Percentiles rank a stretch among this genome's conserved stretches.
Conservation (phyloP, 805 yeast species). For the Clavispora asparagi region DNA sequence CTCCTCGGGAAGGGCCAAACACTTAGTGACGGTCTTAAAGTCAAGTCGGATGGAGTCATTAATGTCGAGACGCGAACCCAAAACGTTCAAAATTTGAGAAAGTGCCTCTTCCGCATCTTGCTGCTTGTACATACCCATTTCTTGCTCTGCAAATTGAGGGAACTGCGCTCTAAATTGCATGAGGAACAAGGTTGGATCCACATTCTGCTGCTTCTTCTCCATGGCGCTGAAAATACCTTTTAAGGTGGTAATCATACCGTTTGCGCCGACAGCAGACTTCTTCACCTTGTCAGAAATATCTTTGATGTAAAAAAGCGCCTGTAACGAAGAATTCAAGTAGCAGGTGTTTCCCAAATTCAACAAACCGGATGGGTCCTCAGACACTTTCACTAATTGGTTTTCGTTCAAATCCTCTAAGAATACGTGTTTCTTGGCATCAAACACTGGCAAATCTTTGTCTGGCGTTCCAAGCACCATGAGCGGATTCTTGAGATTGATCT, state of each 20-base stretch:
- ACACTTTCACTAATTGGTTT: conserved; percentile 32
- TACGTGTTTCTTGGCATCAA: conserved; percentile 50
- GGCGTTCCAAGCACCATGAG: conserved; percentile 94
- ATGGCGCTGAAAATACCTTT: conserved; percentile 43
- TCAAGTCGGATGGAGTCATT: conserved; percentile 59
- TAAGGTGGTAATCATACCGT: conserved; percentile 26
- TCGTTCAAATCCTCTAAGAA: conserved; percentile 67
- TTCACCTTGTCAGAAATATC: conserved; percentile 33
- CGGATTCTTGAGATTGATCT: conserved; percentile 58
- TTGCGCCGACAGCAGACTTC: conserved; percentile 6
- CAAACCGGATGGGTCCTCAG: conserved; percentile 58
- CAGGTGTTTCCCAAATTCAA: conserved; percentile 74
- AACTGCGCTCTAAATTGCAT: conserved; percentile 57
- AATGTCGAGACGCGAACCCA: conserved; percentile 45
- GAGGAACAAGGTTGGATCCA: conserved; percentile 67
- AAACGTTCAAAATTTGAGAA: conserved; percentile 62
- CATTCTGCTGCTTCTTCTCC: conserved; percentile 40
- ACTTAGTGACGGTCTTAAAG: conserved; percentile 59
- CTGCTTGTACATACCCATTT: conserved; percentile 74
- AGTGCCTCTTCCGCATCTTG: conserved; percentile 98
- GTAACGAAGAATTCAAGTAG: conserved; percentile 67
- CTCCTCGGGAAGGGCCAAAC: conserved; percentile 44
- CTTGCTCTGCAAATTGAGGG: conserved; percentile 89
- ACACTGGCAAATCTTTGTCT: conserved; percentile 50
- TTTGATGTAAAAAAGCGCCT: conserved; percentile 44